A percentile compares a stretch with the other conserved stretches of the same genome.
phyloP scores from a whole-genome alignment of 345 rosid genomes.

The Acer saccharum region DNA sequence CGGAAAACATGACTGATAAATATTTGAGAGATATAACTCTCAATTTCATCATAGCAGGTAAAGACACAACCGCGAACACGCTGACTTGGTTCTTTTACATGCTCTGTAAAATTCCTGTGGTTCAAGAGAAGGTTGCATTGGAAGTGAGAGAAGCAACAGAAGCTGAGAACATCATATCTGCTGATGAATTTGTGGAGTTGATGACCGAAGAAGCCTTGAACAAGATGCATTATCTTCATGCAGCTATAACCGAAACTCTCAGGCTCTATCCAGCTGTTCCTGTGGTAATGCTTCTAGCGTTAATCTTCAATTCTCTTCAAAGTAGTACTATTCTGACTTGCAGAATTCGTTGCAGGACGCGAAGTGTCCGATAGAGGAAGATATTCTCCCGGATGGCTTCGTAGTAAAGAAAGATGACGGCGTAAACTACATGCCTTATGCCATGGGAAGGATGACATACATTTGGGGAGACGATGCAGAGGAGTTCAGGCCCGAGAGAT shows the following conservation, averaged over 20 bases:
- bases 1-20: constrained; percentile 37
- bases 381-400: constrained; percentile 44
- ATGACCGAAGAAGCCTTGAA: constrained; percentile 36
- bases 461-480: constrained; percentile 47
- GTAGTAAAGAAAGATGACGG: constrained; percentile 40
- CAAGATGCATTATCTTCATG: constrained; percentile 47
- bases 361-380: constrained; percentile 33
- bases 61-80: constrained; percentile 41
- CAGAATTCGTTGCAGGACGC: constrained; percentile 32
- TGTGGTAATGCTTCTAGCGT: constrained; percentile 27
- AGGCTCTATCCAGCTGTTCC: constrained; percentile 50
- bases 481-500: constrained; percentile 42
- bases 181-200: constrained; percentile 29
- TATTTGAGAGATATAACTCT: constrained; percentile 50
- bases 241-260: constrained; percentile 41
- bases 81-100: constrained; percentile 49
- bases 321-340: neutral
- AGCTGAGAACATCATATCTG: constrained; percentile 1
- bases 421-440: constrained; percentile 29
- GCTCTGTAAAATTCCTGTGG: constrained; percentile 34
- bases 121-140: constrained; percentile 33
- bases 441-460: constrained; percentile 45
- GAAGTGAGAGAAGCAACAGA: constrained; percentile 29
- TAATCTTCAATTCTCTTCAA: neutral
- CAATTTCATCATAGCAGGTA: constrained; percentile 46